These are phyloP conservation scores for Decorospora gaudefroyi DNA, from an alignment of 2,329 filamentous ascomycete genomes.

Conservation along the genomic window DNA sequence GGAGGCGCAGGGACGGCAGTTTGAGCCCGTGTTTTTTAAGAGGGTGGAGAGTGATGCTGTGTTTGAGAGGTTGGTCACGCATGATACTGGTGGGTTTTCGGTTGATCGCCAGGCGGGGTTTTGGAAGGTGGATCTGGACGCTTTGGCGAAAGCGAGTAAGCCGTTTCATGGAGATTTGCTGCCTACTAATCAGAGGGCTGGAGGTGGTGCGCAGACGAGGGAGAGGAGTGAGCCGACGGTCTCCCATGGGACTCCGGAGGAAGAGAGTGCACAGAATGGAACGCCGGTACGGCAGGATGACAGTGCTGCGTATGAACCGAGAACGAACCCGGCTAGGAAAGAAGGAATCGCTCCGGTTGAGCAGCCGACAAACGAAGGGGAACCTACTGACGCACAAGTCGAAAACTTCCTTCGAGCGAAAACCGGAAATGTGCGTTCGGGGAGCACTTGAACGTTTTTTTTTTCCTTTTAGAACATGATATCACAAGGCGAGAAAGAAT, in stretches of 20 bases:
- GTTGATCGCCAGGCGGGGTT: constrained; percentile 35
- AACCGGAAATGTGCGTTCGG: constrained; percentile 19
- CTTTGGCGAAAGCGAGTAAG: constrained; percentile 26
- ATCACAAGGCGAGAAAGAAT: too few relatives aligned
- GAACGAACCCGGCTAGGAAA: not conserved
- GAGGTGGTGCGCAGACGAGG: not conserved
- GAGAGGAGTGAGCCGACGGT: not conserved
- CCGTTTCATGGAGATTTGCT: constrained; percentile 39
- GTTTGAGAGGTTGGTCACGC: constrained; percentile 31
- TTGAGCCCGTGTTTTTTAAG: constrained; percentile 50
- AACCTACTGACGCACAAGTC: constrained; percentile 24
- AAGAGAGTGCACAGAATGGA: not conserved
- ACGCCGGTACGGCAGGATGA: not conserved
- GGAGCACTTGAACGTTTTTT: too few relatives aligned
- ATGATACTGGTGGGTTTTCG: constrained; percentile 27
- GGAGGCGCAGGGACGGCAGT: constrained; percentile 43
- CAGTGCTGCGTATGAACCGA: not conserved
- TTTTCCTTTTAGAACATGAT: too few relatives aligned
- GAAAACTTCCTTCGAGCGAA: constrained; percentile 30
- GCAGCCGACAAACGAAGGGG: not conserved
- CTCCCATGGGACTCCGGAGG: too few relatives aligned
- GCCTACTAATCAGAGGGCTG: constrained; percentile 29
- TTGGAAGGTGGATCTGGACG: constrained; percentile 40
- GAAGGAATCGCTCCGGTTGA: not conserved
- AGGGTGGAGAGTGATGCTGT: constrained; percentile 34